Conservation (phyloP, 495 filamentous ascomycete genomes). For the Neurospora sp. region DNA sequence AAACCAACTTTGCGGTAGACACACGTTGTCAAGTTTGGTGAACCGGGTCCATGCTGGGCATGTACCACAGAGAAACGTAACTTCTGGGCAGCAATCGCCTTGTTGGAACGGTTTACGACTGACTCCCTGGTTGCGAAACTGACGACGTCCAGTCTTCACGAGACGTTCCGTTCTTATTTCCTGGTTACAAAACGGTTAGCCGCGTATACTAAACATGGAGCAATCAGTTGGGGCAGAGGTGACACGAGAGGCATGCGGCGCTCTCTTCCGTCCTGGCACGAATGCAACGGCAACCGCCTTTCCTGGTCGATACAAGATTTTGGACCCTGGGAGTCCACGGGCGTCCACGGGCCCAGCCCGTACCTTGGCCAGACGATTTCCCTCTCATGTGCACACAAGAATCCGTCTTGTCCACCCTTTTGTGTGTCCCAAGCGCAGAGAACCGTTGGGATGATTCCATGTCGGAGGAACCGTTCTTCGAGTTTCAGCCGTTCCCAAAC, state of each 20-base stretch:
- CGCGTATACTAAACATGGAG: background rate
- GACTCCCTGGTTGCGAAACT: background rate
- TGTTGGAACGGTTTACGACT: background rate
- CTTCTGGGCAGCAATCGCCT: background rate
- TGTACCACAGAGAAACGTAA: background rate
- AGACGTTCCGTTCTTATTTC: background rate
- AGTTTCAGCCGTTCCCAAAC: background rate
- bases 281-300: slow-evolving; percentile 1
- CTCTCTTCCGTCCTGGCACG: slow-evolving; percentile 6
- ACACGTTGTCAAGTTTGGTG: background rate
- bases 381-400: background rate
- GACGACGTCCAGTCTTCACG: background rate
- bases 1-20: background rate
- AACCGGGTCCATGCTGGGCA: background rate
- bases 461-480: background rate
- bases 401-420: background rate
- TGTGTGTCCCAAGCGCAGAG: background rate
- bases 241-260: slow-evolving; percentile 1
- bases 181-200: background rate
- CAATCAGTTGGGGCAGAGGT: background rate
- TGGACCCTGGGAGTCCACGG: background rate
- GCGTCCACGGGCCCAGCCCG: background rate
- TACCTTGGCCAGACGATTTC: slow-evolving; percentile 5
- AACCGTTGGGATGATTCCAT: background rate
- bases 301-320: slow-evolving; percentile 3